Evolutionary conservation across 2,329 filamentous ascomycete genomes (phyloP), one percentile per base, ranked within the genome.

Genomic region (Talaromyces sp.): DNA sequence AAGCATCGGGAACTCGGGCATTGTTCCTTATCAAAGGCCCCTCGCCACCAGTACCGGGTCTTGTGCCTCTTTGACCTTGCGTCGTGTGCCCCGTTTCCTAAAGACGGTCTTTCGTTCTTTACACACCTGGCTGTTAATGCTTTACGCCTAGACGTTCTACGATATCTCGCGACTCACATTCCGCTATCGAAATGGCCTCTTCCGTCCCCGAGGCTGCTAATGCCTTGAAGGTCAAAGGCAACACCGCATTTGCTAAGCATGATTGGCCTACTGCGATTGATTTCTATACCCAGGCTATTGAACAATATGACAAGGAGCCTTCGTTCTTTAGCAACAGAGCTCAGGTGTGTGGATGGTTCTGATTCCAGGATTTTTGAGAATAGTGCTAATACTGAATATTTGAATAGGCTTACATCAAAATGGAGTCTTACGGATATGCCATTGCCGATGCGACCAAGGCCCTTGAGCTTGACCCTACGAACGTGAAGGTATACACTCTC

Each of bases 271-370:
- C 85, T 3, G 95, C 95, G 8, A 85, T 97, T 68, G 89, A 93
- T 1, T 87, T 89, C 70, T 99, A 99, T 79, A 88, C 87, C 63
- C 86, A 96, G 79, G 94, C 94, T 31, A 98, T 99, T 75, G 89
- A 90, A 67, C 81, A 91, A 70, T 89, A 97, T 79, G 87, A 90
- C 74, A 84, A 90, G 71, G 90, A 98, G 74, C 91, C 93, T 7
- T 90, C 93, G 0, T 98, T 93, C 81, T 98, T 88, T 81, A 93
- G 92, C 72, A 99, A 99, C 81, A 86, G 95, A 76, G 95, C 95
- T 22, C 94, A 97, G 86, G 94, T 97, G 78, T 68, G 85, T 78
- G 19, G 35, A 43, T 24, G 5, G 19, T 3, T 37, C 13, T 16
- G 27, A 31, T 62, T 47, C 52, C 65, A 50, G 19, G 11, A 2